Evolutionary conservation across 768 basidiomycete species (phyloP).

Genomic region (Galerina sulciceps): DNA sequence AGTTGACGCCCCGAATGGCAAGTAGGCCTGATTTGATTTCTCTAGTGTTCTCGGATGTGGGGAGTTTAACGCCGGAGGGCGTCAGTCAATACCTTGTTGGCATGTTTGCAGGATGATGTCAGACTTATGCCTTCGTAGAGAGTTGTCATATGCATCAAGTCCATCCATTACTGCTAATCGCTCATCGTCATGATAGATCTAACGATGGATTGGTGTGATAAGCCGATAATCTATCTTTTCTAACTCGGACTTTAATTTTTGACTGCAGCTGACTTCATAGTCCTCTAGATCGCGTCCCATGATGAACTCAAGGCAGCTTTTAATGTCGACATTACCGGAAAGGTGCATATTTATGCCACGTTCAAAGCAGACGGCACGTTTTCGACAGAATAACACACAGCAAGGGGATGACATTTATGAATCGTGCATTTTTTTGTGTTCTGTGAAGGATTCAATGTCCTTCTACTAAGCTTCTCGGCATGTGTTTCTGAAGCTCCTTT

Average conservation of each 20-base stretch:
- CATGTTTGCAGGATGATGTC: conserved; percentile 78
- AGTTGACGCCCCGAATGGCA: conserved; percentile 20
- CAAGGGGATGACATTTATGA: conserved; percentile 1
- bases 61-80: conserved; percentile 89
- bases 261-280: conserved; percentile 22
- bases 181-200: conserved; percentile 21
- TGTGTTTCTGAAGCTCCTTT: neutral
- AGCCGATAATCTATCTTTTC: conserved; percentile 35
- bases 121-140: conserved; percentile 14
- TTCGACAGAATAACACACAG: conserved; percentile 2
- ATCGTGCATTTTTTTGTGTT: neutral
- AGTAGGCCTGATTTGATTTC: conserved; percentile 89
- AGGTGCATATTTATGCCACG: conserved; percentile 7
- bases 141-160: conserved; percentile 20
- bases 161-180: conserved; percentile 12
- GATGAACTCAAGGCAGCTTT: conserved; percentile 13
- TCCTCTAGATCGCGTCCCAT: conserved; percentile 19
- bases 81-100: conserved; percentile 95
- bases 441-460: neutral
- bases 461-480: neutral
- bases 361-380: conserved; percentile 8
- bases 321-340: conserved; percentile 18
- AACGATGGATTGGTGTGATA: conserved; percentile 39
- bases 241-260: conserved; percentile 22
- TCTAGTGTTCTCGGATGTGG: conserved; percentile 93